Conservation (phyloP, 257 asterid species). For the Knoxia roxburghii region DNA sequence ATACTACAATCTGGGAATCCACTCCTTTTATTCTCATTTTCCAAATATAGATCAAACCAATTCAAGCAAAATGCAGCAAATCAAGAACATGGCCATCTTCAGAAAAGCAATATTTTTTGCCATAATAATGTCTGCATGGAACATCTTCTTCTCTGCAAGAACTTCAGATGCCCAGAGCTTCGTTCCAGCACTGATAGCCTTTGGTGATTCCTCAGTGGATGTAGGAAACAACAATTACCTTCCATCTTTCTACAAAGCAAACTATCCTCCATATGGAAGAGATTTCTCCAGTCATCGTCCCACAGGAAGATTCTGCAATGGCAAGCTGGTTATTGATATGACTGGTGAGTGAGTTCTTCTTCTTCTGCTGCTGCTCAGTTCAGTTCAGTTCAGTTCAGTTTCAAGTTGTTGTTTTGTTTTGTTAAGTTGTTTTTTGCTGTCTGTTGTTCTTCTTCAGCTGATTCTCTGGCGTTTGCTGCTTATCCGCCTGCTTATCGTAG, state of each 20-base stretch:
- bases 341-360: conserved; percentile 36
- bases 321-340: conserved; percentile 81
- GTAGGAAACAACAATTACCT: conserved; percentile 78
- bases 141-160: conserved; percentile 24
- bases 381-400: too few relatives aligned
- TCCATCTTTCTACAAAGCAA: conserved; percentile 52
- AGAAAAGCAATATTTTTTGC: not conserved
- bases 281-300: conserved; percentile 54
- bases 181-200: conserved; percentile 76
- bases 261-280: conserved; percentile 87
- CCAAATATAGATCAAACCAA: not conserved
- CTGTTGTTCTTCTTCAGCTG: conserved; percentile 54
- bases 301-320: conserved; percentile 89
- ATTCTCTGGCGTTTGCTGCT: conserved; percentile 66
- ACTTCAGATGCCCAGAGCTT: conserved; percentile 39
- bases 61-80: not conserved
- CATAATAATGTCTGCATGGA: conserved; percentile 21
- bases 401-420: not conserved
- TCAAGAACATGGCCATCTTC: conserved; percentile 19
- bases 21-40: not conserved
- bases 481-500: conserved; percentile 79
- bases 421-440: too few relatives aligned
- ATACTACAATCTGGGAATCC: not conserved
- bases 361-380: not conserved
- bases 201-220: conserved; percentile 81